phyloP scores from a whole-genome alignment of 2,329 filamentous ascomycete genomes.

The Epichloe gansuensis region DNA sequence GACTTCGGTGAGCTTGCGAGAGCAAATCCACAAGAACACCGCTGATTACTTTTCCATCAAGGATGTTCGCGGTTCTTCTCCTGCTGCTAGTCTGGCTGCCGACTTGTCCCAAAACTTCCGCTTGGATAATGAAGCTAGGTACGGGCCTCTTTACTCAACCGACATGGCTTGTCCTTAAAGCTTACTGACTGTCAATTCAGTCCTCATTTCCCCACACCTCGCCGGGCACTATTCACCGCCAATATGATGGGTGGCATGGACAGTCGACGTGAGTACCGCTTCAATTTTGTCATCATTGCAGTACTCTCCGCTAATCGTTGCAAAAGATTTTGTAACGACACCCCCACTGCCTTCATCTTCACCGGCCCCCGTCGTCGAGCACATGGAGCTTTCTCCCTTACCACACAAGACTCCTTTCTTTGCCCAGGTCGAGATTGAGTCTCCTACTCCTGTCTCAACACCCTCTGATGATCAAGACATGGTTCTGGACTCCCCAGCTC shows the following conservation, averaged over 20 bases:
- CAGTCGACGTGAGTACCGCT: slow-evolving; percentile 17
- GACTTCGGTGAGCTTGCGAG: slow-evolving; percentile 66
- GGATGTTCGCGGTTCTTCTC: slow-evolving; percentile 71
- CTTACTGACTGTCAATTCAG: slow-evolving; percentile 12
- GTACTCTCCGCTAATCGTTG: background rate
- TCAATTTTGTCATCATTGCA: background rate
- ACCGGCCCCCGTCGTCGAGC: slow-evolving; percentile 56
- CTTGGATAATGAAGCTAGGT: slow-evolving; percentile 77
- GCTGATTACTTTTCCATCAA: slow-evolving; percentile 75
- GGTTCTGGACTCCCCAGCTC: slow-evolving; percentile 44
- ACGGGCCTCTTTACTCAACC: slow-evolving; percentile 18
- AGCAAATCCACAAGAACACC: slow-evolving; percentile 47
- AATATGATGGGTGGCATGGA: slow-evolving; percentile 24
- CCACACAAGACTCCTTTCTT: slow-evolving; percentile 70
- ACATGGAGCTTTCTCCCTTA: slow-evolving; percentile 88
- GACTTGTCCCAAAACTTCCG: slow-evolving; percentile 96
- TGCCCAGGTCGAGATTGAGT: slow-evolving; percentile 53
- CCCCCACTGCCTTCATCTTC: slow-evolving; percentile 76
- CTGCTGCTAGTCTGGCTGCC: slow-evolving; percentile 77
- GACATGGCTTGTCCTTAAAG: background rate
- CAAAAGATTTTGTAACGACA: slow-evolving; percentile 61
- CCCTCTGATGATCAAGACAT: slow-evolving; percentile 30
- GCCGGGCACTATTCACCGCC: slow-evolving; percentile 28
- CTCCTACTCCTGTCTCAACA: slow-evolving; percentile 52
- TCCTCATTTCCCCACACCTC: slow-evolving; percentile 28